Evolutionary conservation across 106 monocot genomes (phyloP).

Genomic region (Agapanthus africanus): DNA sequence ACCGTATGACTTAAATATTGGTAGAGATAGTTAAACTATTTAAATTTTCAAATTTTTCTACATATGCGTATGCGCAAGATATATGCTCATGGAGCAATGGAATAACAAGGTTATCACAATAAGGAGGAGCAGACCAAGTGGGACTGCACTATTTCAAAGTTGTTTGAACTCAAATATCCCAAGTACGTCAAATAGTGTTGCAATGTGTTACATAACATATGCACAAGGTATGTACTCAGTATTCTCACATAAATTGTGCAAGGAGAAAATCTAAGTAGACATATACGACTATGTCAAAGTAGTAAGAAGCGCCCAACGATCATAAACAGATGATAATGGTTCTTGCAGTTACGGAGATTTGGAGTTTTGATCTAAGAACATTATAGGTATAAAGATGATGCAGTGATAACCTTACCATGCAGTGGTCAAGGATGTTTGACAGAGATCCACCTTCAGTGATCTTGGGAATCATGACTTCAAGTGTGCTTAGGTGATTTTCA

Average conservation of each 20-base stretch:
- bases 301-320: neutral
- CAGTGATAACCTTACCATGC: conserved; percentile 56
- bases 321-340: neutral
- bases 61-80: neutral
- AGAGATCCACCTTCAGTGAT: conserved; percentile 83
- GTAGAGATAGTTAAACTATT: neutral
- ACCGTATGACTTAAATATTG: neutral
- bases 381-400: neutral
- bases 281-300: neutral
- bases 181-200: neutral
- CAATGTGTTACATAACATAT: neutral
- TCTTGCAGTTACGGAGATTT: neutral
- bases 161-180: neutral
- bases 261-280: neutral
- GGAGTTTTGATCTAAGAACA: neutral
- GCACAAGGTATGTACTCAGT: neutral
- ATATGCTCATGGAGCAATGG: no score
- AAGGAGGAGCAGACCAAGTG: neutral
- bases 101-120: neutral
- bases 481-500: conserved; percentile 65
- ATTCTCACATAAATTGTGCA: neutral
- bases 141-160: neutral
- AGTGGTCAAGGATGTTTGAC: conserved; percentile 86
- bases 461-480: conserved; percentile 84
- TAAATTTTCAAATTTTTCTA: neutral